phyloP scores from a whole-genome alignment of 1,139 yeast genomes.

The Hemisphaericaspora subhashii region DNA sequence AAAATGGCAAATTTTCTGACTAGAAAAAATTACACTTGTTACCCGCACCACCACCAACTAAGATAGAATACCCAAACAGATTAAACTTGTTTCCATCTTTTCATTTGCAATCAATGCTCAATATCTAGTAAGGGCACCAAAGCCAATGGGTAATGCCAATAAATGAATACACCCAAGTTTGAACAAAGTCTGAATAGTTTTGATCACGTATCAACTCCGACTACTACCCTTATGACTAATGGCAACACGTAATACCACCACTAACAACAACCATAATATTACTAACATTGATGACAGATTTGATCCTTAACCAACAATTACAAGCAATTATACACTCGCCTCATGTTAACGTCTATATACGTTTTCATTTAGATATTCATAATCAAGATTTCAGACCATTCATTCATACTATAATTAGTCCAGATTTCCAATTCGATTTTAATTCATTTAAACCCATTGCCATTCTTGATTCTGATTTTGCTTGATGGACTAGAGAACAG shows the following conservation, averaged over 20 bases:
- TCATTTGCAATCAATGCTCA: too few relatives aligned
- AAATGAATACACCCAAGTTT: conserved; percentile 14
- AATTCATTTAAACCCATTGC: conserved; percentile 49
- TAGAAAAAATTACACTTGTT: too few relatives aligned
- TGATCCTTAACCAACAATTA: conserved; percentile 21
- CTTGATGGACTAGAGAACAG: conserved; percentile 78
- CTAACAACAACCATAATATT: conserved; percentile 2
- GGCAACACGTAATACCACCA: conserved; percentile 1
- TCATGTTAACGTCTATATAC: conserved; percentile 49
- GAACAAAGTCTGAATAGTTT: conserved; percentile 8
- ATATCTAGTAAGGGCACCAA: too few relatives aligned
- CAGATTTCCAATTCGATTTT: conserved; percentile 42
- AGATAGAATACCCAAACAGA: too few relatives aligned
- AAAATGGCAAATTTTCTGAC: too few relatives aligned
- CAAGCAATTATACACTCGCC: conserved; percentile 49
- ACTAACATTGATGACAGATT: conserved; percentile 5
- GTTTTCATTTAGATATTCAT: conserved; percentile 55
- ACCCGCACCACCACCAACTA: too few relatives aligned
- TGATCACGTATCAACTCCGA: conserved; percentile 4
- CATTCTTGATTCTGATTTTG: conserved; percentile 65
- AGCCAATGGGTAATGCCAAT: too few relatives aligned
- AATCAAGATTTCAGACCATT: conserved; percentile 44
- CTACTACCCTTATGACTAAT: conserved; percentile 2
- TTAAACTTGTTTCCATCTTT: too few relatives aligned
- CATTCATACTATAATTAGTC: conserved; percentile 32